Evolutionary conservation across 139 green algal species (phyloP), one percentile per base, ranked within the genome.

Genomic region (Spirogloea muscicola): DNA sequence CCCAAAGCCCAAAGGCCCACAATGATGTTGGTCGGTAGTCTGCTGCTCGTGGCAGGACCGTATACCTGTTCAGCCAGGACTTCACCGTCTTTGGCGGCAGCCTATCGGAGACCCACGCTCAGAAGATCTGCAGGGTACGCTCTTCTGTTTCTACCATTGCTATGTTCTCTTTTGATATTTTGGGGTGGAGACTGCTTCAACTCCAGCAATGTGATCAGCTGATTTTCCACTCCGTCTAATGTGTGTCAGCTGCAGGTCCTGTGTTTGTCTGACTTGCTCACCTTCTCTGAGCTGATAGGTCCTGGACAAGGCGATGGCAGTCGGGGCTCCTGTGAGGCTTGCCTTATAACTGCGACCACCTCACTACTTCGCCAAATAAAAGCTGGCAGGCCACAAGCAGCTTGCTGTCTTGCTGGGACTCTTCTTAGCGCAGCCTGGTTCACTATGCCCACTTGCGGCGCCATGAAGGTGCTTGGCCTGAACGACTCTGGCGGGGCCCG

Each of bases 41-140:
- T 31, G 27, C 36, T 73, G 43, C 58, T 49, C 49, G 27, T 25
- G 49, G 43, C 58, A 72, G 65, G 31, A 49, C 57, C 21, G 75
- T 80, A 16, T 80, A 57, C n/a, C 5, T 82, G 5, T 80, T 73
- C 61, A 79, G 68, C 46, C 87, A 91, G 58, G 87, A 91, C 65
- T 91, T 90, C 72, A 89, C 86, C 1, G 87, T 91, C 33, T 85
- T 86, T 81, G 87, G 87, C 10, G 87, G 87, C 21, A 84, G 64
- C n/a, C 52, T 91, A 0, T 82, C 66, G 1, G 87, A 91, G 83
- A 79, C 70, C 0, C 86, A 91, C 38, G 87, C 87, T 0, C 34
- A 34, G 4, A 91, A 91, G 75, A 91, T 91, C 6, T 84, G 76
- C 65, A 77, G 76, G 34, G 58, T 87, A 13, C 44, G 44, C 44